Percentiles rank a stretch among this genome's conserved stretches.
Evolutionary conservation across 1,284 basidiomycete species (phyloP).

Genomic region (Prillingera fragicola): DNA sequence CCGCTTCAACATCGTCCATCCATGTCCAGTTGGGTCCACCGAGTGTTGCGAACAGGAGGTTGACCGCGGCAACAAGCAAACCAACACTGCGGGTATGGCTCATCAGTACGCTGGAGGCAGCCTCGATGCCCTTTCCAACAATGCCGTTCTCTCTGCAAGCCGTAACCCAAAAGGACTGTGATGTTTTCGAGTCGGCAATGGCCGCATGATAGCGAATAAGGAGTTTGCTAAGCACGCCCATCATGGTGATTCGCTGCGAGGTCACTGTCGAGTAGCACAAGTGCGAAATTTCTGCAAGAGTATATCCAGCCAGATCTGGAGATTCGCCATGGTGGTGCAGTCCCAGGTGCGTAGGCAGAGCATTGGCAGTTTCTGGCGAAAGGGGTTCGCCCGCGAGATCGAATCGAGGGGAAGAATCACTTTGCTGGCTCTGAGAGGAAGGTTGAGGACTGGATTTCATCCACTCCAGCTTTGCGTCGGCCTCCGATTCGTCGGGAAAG

Average conservation of each 20-base stretch:
- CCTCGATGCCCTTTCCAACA: constrained; percentile 9
- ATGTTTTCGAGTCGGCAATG: not conserved
- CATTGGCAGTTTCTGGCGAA: constrained; percentile 44
- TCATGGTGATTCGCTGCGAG: constrained; percentile 75
- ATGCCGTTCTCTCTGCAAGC: constrained; percentile 9
- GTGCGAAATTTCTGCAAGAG: constrained; percentile 76
- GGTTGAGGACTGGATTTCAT: constrained; percentile 11
- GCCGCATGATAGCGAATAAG: constrained; percentile 29
- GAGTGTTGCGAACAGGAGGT: constrained; percentile 30
- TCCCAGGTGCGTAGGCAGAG: constrained; percentile 71
- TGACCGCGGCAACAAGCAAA: constrained; percentile 30
- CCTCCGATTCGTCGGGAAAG: constrained; percentile 63
- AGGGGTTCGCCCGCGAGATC: constrained; percentile 68
- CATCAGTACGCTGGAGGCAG: constrained; percentile 6
- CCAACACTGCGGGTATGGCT: constrained; percentile 16
- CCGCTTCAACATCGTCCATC: constrained; percentile 8
- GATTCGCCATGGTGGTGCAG: constrained; percentile 76
- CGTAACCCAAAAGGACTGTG: constrained; percentile 3
- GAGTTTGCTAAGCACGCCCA: constrained; percentile 65
- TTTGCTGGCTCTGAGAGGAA: constrained; percentile 16
- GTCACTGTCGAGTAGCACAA: constrained; percentile 75
- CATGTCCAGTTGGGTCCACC: constrained; percentile 23
- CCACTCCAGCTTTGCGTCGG: constrained; percentile 72
- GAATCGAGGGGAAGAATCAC: constrained; percentile 51
- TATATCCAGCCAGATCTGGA: constrained; percentile 80